Evolutionary conservation across 768 basidiomycete species (phyloP).

Genomic region (Candolleomyces eurysporus): DNA sequence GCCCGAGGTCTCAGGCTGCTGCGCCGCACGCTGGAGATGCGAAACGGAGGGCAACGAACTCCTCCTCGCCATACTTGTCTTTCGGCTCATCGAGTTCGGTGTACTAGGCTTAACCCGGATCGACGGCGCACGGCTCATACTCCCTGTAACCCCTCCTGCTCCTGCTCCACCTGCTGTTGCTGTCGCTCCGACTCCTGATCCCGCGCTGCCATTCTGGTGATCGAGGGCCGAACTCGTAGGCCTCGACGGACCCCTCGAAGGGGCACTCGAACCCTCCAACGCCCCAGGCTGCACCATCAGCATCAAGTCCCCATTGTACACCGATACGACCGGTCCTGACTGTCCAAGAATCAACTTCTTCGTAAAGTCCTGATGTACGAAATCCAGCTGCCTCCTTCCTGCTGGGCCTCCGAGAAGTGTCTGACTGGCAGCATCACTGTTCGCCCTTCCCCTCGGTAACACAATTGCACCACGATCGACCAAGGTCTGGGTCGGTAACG

Average conservation of each 20-base stretch:
- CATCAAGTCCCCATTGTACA: conserved; percentile 73
- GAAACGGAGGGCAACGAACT: conserved; percentile 81
- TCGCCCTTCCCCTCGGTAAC: too few relatives aligned
- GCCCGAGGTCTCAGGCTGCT: conserved; percentile 40
- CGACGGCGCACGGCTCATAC: conserved; percentile 61
- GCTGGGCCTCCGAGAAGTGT: too few relatives aligned
- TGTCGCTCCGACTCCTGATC: too few relatives aligned
- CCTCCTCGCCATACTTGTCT: conserved; percentile 69
- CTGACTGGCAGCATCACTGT: too few relatives aligned
- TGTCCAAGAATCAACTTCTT: conserved; percentile 42
- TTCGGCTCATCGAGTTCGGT: conserved; percentile 70
- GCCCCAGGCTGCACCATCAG: conserved; percentile 62
- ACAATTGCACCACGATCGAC: conserved; percentile 48
- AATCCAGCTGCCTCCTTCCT: conserved; percentile 12
- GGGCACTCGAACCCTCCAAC: conserved; percentile 36
- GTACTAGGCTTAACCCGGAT: conserved; percentile 76
- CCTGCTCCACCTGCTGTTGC: conserved; percentile 6
- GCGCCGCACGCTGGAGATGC: conserved; percentile 52
- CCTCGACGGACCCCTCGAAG: conserved; percentile 64
- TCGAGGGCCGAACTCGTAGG: conserved; percentile 65
- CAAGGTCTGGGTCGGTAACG: conserved; percentile 63
- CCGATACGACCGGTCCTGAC: conserved; percentile 68
- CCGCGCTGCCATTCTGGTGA: not conserved
- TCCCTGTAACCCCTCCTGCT: conserved; percentile 32
- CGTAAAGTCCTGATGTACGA: conserved; percentile 25